Evolutionary conservation across 164 flowering plant species (phyloP), one percentile per base, ranked within the genome.

Genomic region (Paratinospora sagittata): DNA sequence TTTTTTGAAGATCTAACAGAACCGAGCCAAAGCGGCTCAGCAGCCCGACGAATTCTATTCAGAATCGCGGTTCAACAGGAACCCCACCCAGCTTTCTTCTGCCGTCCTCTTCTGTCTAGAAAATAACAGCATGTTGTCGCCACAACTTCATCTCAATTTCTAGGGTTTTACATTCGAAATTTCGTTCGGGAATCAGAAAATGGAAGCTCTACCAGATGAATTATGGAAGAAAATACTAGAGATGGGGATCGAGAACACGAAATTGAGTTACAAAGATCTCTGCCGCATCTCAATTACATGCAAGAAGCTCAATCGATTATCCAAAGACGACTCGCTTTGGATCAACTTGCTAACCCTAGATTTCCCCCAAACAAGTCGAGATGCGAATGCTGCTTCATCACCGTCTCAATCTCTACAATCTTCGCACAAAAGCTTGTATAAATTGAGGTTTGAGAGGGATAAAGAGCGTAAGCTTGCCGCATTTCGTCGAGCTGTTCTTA

Each of bases 281-380:
- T 87, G 95, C 75, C 78, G 86, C 77, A n/a, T 88, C 41, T 85
- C 90, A 17, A 88, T 90, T 73, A 74, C 86, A 23, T 84, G 81
- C 77, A 65, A 80, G 23, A 86, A 83, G 67, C 83, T 88, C 71
- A 77, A 70, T 62, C 72, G 84, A 30, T 74, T 88, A 21, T 86
- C 91, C 73, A 49, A 16, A 43, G 88, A 86, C 6, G 80, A 83
- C 77, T 37, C 81, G 26, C 75, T 85, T 33, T 89, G 97, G 92
- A 79, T 85, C 26, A 57, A 8, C 11, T 72, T 89, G 1, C 80
- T 91, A 26, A 66, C 83, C 74, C 76, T 79, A 30, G 91, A 88
- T 73, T 87, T 83, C 73, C 80, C 84, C 2, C 6, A 43, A 30
- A 34, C 61, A 2, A 26, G 27, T 24, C 27, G 8, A 8, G 21